Evolutionary conservation across 352 stramenopile species (phyloP).

Genomic region (Globisporangium nunn): DNA sequence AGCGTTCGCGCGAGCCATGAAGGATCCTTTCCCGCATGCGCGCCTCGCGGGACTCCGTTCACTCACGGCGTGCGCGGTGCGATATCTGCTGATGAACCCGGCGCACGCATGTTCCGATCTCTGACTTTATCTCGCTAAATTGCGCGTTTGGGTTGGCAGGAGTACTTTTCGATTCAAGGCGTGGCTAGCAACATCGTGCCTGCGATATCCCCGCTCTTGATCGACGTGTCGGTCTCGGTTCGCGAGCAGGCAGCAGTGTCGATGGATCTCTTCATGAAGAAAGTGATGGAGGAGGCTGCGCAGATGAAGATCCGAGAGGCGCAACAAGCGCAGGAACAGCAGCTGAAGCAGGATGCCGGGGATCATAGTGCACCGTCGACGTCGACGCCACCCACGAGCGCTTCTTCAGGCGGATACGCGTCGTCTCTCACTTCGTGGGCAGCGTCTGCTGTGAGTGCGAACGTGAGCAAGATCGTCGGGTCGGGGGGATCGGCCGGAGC

Average conservation of each 20-base stretch:
- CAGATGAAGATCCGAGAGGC: slow-evolving; percentile 79
- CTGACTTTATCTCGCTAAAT: no score
- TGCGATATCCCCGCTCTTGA: slow-evolving; percentile 64
- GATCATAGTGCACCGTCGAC: slow-evolving; percentile 6
- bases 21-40: slow-evolving; percentile 86
- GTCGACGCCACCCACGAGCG: slow-evolving; percentile 20
- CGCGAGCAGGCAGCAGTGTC: slow-evolving; percentile 66
- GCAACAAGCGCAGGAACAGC: slow-evolving; percentile 46
- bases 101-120: background rate
- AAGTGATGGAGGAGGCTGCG: slow-evolving; percentile 62
- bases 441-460: slow-evolving; percentile 54
- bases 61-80: slow-evolving; percentile 70
- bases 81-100: background rate
- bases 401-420: slow-evolving; percentile 31
- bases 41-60: slow-evolving; percentile 81
- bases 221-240: slow-evolving; percentile 77
- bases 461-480: slow-evolving; percentile 64
- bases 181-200: slow-evolving; percentile 69
- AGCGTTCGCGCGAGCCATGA: slow-evolving; percentile 76
- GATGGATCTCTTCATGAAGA: slow-evolving; percentile 81
- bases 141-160: slow-evolving; percentile 15
- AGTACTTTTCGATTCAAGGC: slow-evolving; percentile 69
- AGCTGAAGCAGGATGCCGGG: slow-evolving; percentile 38
- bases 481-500: slow-evolving; percentile 15
- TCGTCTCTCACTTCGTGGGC: slow-evolving; percentile 73